A percentile compares a stretch with the other conserved stretches of the same genome.
phyloP scores from a whole-genome alignment of 768 basidiomycete species.

The Calocybe cyanea region DNA sequence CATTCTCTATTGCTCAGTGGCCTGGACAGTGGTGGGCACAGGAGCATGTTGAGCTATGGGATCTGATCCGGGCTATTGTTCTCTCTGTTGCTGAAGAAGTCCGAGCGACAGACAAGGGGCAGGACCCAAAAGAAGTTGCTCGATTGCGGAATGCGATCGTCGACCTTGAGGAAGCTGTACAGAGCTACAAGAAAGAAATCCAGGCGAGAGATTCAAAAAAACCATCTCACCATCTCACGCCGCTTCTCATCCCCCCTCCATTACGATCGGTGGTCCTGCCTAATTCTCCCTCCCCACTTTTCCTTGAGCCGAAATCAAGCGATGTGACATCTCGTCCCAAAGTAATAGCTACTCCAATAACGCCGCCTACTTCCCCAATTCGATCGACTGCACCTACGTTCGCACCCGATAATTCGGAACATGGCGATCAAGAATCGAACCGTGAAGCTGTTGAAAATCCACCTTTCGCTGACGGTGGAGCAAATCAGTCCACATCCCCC shows the following conservation, averaged over 20 bases:
- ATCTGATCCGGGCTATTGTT: constrained; percentile 55
- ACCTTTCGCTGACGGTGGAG: background rate
- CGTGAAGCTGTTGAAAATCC: background rate
- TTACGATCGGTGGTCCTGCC: constrained; percentile 1
- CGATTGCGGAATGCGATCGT: constrained; percentile 48
- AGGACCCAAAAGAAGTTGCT: constrained; percentile 35
- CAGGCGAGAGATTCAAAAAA: constrained; percentile 6
- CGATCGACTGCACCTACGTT: constrained; percentile 4
- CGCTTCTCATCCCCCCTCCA: constrained; percentile 13
- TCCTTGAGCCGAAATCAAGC: constrained; percentile 1
- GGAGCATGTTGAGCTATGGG: constrained; percentile 59
- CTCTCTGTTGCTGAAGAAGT: constrained; percentile 65
- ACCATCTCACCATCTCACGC: constrained; percentile 9
- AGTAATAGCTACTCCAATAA: constrained; percentile 14
- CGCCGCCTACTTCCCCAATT: constrained; percentile 19
- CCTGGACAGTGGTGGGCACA: constrained; percentile 65
- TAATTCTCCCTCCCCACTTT: constrained; percentile 4
- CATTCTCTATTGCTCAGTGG: constrained; percentile 58
- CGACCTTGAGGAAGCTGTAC: constrained; percentile 42
- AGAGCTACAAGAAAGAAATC: constrained; percentile 31
- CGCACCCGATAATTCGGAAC: background rate
- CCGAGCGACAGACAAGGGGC: constrained; percentile 35
- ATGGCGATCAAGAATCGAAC: background rate
- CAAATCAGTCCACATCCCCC: background rate
- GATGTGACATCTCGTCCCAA: background rate